Conservation (phyloP, 2,329 filamentous ascomycete genomes). For the Lanzia echinophila region DNA sequence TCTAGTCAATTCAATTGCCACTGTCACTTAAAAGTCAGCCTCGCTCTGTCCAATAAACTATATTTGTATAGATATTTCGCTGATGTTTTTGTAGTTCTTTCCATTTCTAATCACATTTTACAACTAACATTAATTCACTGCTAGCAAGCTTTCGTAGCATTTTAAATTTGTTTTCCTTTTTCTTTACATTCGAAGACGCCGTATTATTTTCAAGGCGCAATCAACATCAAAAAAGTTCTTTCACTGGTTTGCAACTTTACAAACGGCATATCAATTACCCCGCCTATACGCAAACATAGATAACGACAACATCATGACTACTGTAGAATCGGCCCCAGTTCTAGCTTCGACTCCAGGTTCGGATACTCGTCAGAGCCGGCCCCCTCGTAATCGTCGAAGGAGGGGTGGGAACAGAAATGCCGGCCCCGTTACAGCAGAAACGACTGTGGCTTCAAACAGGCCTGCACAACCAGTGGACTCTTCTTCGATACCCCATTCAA, state of each 20-base stretch:
- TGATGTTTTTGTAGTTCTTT: too few relatives aligned
- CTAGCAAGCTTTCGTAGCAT: not conserved
- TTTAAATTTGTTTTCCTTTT: conserved; percentile 9
- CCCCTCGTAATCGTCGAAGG: conserved; percentile 21
- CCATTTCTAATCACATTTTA: not conserved
- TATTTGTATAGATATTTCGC: not conserved
- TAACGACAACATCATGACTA: conserved; percentile 16
- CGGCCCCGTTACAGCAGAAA: conserved; percentile 10
- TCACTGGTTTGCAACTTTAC: not conserved
- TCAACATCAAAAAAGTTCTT: not conserved
- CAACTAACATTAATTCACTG: not conserved
- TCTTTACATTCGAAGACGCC: conserved; percentile 26
- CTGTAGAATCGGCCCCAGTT: conserved; percentile 13
- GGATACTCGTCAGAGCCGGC: too few relatives aligned
- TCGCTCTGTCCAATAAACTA: not conserved
- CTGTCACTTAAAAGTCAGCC: not conserved
- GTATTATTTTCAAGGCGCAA: conserved; percentile 30
- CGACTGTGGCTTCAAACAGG: not conserved
- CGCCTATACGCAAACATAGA: conserved; percentile 7
- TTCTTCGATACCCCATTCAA: conserved; percentile 16
- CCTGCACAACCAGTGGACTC: conserved; percentile 12
- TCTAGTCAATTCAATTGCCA: too few relatives aligned
- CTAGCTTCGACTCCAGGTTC: conserved; percentile 14
- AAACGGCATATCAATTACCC: conserved; percentile 9
- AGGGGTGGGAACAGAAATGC: conserved; percentile 19